These are phyloP conservation scores for Phascolomyces articulosus DNA, from an alignment of 371 early-diverging fungal genomes.

Conservation along the genomic window DNA sequence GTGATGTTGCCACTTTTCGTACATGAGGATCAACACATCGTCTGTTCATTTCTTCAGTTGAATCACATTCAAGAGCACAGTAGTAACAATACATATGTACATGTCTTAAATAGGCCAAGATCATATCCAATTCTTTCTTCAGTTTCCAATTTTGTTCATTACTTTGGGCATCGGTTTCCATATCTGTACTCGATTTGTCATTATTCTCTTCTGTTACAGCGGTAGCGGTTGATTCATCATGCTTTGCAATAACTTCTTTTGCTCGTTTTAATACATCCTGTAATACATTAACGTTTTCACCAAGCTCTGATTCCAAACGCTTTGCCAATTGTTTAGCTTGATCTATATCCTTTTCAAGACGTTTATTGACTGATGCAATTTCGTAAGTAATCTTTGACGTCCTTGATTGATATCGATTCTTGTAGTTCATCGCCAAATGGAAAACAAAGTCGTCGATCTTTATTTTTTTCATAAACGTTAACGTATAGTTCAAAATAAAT, in stretches of 20 bases:
- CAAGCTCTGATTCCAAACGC: conserved; percentile 67
- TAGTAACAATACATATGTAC: conserved; percentile 96
- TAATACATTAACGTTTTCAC: conserved; percentile 35
- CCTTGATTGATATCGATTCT: conserved; percentile 47
- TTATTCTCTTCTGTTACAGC: conserved; percentile 19
- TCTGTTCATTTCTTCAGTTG: conserved; percentile 81
- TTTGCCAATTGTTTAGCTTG: conserved; percentile 60
- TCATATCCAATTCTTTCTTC: conserved; percentile 79
- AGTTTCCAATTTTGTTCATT: conserved; percentile 20
- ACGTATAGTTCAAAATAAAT: no score
- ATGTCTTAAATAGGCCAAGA: conserved; percentile 83
- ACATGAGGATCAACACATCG: conserved; percentile 74
- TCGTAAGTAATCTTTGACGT: conserved; percentile 65
- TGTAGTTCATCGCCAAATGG: conserved; percentile 70
- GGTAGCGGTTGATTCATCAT: background rate
- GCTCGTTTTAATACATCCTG: conserved; percentile 36
- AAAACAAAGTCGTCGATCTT: conserved; percentile 79
- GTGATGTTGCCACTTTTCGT: conserved; percentile 48
- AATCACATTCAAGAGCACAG: conserved; percentile 82
- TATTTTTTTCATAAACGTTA: background rate
- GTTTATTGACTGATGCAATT: conserved; percentile 59
- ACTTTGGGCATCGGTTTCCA: conserved; percentile 15
- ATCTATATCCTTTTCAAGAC: conserved; percentile 73
- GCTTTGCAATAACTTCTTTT: conserved; percentile 30
- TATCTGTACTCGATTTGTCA: conserved; percentile 10